Evolutionary conservation across 2,329 filamentous ascomycete species (phyloP).

Genomic region (Talaromyces sp.): DNA sequence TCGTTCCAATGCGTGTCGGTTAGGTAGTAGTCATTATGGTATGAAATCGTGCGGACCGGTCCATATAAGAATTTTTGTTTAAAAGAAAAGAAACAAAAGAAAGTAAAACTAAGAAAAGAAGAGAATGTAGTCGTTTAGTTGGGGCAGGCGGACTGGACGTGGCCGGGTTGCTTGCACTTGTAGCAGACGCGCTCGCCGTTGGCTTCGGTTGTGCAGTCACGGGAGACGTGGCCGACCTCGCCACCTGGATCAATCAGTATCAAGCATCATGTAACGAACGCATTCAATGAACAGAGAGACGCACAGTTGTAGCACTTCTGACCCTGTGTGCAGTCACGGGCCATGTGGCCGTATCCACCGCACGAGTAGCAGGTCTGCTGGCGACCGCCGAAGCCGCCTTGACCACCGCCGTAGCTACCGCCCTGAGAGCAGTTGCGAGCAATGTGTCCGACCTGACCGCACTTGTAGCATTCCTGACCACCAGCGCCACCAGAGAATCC

Average conservation of each 20-base stretch:
- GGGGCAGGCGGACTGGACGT: constrained; percentile 92
- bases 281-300: constrained; percentile 22
- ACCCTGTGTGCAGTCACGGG: constrained; percentile 95
- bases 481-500: constrained; percentile 22
- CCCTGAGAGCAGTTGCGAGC: constrained; percentile 63
- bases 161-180: constrained; percentile 83
- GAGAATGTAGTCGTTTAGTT: constrained; percentile 55
- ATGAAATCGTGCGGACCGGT: constrained; percentile 14
- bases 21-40: constrained; percentile 14
- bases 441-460: constrained; percentile 93
- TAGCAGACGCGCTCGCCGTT: constrained; percentile 95
- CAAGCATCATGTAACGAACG: not conserved
- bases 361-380: constrained; percentile 97
- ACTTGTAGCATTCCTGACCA: constrained; percentile 90
- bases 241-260: constrained; percentile 48
- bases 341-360: constrained; percentile 95
- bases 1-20: constrained; percentile 8
- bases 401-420: constrained; percentile 50
- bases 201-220: constrained; percentile 93
- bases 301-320: constrained; percentile 99
- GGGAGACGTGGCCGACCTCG: constrained; percentile 90
- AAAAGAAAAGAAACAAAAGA: constrained; percentile 1
- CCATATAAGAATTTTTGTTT: constrained; percentile 1
- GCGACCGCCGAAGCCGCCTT: constrained; percentile 50
- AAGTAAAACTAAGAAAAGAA: constrained; percentile 21